Evolutionary conservation across 768 basidiomycete genomes (phyloP), one percentile per base, ranked within the genome.

Genomic region (Lactarius psammicola): DNA sequence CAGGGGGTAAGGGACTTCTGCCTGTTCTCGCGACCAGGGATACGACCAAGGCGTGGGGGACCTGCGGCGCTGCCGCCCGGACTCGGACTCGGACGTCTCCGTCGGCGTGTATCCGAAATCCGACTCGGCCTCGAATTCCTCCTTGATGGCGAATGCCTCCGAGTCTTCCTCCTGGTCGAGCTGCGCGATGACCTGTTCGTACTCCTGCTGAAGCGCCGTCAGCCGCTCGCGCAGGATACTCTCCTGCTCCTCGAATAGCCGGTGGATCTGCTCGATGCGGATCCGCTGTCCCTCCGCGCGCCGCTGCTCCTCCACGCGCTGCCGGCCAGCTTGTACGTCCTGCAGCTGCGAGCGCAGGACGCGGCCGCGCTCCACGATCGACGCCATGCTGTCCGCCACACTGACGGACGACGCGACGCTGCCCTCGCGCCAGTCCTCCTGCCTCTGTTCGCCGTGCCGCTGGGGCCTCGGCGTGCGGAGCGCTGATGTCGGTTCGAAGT

Each of bases 381-480:
- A 20, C 3, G 64, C 64, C 64, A 65, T 40, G 4, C 58, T 65
- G 51, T 65, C 64, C 1, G 36, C 34, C 9, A 31, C 57, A 20
- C 38, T 36, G 23, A 1, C 1, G 5, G 57, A 42, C 9, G 63
- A 34, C 8, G 58, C 30, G 2, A 26, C n/a, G 51, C 40, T 44
- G 7, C 36, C 64, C 38, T 55, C 64, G 51, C 20, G 58, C 51
- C 30, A 59, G 63, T 54, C 20, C 18, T 30, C n/a, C 10, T 23
- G 46, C 2, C n/a, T 28, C 3, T 4, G 7, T 26, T 51, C 49
- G 49, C 49, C 49, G 36, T 13, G 28, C 10, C 51, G 58, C 30
- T n/a, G 51, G 30, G 51, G n/a, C 56, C 56, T 2, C 11, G 56
- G 56, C 31, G 56, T 57, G 34, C 56, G 34, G 56, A 57, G 36